Base-by-base conservation (phyloP, 768 basidiomycete species). In the Pisolithus orientalis region DNA sequence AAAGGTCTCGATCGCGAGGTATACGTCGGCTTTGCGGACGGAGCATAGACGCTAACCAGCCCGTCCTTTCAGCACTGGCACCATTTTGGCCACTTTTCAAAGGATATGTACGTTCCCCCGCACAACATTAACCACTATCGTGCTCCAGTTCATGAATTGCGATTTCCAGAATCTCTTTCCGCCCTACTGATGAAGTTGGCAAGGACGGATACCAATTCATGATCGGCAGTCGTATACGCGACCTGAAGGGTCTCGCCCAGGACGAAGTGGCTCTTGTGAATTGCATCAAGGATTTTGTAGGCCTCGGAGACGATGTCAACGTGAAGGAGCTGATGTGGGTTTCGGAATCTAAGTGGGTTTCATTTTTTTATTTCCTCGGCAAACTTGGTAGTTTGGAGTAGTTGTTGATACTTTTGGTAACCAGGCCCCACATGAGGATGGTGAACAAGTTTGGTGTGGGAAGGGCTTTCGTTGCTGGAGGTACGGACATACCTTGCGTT, bases 1-100 rank as follows among this genome's bases (percentile, higher is more conserved):
- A 65, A 72, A 37, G 69, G 67, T 0, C 4, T 73, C 2, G 63
- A 65, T 34, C 54, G 59, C 31, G 52, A 57, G 4, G 70, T 72
- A 52, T 25, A 50, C 34, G 16, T 31, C 1, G 2, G 16, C 39
- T 28, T 27, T 38, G 13, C 16, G 4, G 2, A 5, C 8, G 38
- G 49, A 7, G 3, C 25, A 27, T 16, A 5, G 21, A 3, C 13
- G 4, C 8, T 1, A 9, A 28, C 28, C 49, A 14, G 46, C 6
- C n/a, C n/a, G 29, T 11, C 25, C 32, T n/a, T 6, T 24, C 24
- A 64, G 66, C 52, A 62, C 27, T 62, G 60, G 64, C 64, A 66
- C 47, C 46, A 57, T 6, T 50, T 63, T 8, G 59, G 65, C 1
- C 9, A 53, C 5, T 47, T 49, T 39, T 21, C 49, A 1, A 5